phyloP scores from a whole-genome alignment of 2,329 filamentous ascomycete genomes.

The Trichoderma semiorbis region DNA sequence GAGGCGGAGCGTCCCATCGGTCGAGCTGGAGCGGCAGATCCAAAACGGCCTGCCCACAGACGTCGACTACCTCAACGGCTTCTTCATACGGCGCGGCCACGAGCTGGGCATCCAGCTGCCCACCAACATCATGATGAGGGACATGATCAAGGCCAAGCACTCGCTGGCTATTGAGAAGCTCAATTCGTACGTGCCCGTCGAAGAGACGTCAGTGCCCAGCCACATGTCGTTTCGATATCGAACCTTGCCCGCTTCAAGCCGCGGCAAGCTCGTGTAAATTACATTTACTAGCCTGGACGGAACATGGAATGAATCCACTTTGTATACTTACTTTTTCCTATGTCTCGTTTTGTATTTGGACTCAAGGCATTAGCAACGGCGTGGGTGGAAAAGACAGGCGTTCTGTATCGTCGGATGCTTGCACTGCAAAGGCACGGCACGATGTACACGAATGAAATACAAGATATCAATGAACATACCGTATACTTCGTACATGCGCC shows the following conservation, averaged over 20 bases:
- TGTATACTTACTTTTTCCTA: background rate
- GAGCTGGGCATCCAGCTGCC: constrained; percentile 69
- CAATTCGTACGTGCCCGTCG: constrained; percentile 33
- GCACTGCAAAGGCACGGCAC: background rate
- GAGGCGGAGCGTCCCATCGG: constrained; percentile 47
- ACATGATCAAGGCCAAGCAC: constrained; percentile 70
- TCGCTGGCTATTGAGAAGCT: constrained; percentile 32
- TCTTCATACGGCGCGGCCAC: constrained; percentile 70
- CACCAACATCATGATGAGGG: constrained; percentile 68
- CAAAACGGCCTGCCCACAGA: constrained; percentile 63
- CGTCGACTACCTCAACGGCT: constrained; percentile 84
- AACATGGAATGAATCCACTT: background rate
- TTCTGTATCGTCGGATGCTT: background rate
- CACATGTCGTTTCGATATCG: constrained; percentile 26
- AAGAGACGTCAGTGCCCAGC: constrained; percentile 33
- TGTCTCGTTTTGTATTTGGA: background rate
- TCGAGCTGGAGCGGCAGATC: constrained; percentile 66
- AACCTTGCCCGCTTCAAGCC: constrained; percentile 9
- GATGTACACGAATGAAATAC: background rate
- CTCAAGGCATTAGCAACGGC: background rate
- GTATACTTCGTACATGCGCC: background rate
- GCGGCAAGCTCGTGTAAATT: background rate
- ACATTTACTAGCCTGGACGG: background rate
- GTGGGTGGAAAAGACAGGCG: background rate
- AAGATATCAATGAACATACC: background rate